Base-by-base conservation (phyloP, 805 yeast species). In the Komagataella ulmi region DNA sequence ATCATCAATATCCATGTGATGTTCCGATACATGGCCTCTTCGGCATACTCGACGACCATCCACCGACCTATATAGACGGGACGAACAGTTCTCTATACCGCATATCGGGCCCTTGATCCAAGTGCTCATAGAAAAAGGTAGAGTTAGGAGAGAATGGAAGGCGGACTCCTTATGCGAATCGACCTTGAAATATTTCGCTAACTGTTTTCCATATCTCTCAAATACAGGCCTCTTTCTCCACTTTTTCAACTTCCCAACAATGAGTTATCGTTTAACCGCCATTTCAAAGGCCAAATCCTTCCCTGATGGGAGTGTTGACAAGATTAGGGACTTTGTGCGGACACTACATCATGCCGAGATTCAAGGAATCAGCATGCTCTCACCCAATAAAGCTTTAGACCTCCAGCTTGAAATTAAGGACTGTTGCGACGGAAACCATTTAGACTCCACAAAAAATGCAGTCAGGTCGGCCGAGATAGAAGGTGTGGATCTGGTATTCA, bases 61-160 rank as follows among this genome's bases (percentile, higher is more conserved):
- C 3, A 80, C 68, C 30, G 78, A 65, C 50, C 83, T 74, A 79
- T 88, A 91, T 50, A 83, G 74, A 44, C 80, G 69, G 1, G 97
- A 85, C 3, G 85, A 79, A 66, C 99, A 91, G 69, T 91, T 91
- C 56, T 85, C 90, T 2, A 82, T 81, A 1, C 97, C 97, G 73
- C 99, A 91, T 4, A 83, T 67, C 3, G 86, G 83, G 1, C 99
- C 98, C 57, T 81, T 71, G 45, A 74, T 71, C 79, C 81, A 84
- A 18, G 47, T 19, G n/a, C 47, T 45, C 47, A 45, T 45, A 23
- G 21, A 45, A 44, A 44, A 44, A 6, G 45, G 17, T 17, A n/a
- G 45, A 44, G 19, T 17, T 12, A 44, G 23, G 7, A 6, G 12
- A 44, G n/a, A 19, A 44, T 21, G 23, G 23, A 21, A 1, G 23